Base-by-base conservation (phyloP, 192 early-diverging fungal species). In the Backusella australiensis region DNA sequence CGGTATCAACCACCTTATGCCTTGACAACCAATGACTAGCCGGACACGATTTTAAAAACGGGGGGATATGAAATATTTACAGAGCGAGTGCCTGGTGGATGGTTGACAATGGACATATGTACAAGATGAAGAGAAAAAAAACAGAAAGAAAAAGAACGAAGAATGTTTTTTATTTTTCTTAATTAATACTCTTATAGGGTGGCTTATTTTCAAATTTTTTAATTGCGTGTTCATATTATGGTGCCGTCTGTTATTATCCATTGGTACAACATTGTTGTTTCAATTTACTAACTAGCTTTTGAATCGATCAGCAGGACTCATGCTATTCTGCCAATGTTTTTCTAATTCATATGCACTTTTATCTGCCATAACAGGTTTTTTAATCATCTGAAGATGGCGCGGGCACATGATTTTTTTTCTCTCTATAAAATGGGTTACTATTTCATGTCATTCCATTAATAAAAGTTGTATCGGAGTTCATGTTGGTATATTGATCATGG, bases 211-310 rank as follows among this genome's bases (percentile, higher is more conserved):
- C 8, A 44, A 72, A 34, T 32, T 42, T 21, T 39, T 21, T 39
- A 34, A 74, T 74, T 53, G 34, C 53, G 29, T 74, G 23, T 32
- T 11, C 5, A 19, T 36, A 34, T 35, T 17, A 34, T 5, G 21
- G 11, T 19, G 15, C 12, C 49, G 56, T 65, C n/a, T 73, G 32
- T 34, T 73, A n/a, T 73, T 73, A 12, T 5, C 52, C 26, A 63
- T 29, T 26, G 21, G 56, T 63, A 23, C 56, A 3, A 63, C 56
- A 11, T 9, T 29, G 26, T 15, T 75, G 56, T 63, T 75, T 67
- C 74, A 75, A 68, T 32, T 75, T 66, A 19, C 21, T 17, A 26
- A 26, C 73, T 6, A 75, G 21, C 8, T 75, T 66, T 75, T 75
- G 42, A 66, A 26, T 19, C 74, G 41, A 35, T 75, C 66, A 1